Evolutionary conservation across 108 stramenopile species (phyloP), one percentile per base, ranked within the genome.

Genomic region (Stephanodiscus triporus): DNA sequence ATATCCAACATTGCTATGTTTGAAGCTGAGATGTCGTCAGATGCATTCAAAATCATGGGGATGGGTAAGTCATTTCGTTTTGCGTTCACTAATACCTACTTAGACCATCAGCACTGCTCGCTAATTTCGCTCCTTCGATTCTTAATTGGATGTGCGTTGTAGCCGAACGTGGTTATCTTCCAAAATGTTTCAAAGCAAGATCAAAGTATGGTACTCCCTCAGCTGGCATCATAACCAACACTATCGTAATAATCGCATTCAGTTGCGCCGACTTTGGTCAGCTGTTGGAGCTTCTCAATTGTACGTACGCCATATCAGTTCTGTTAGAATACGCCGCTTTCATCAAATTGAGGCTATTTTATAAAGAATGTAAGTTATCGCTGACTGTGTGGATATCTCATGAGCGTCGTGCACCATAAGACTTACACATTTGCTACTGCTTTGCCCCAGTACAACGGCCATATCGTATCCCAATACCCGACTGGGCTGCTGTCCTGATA

Each of bases 291-390:
- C 91, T 98, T 80, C 83, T 97, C 66, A 98, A 98, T 76, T 92
- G 95, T 37, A 84, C 86, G 19, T 97, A 95, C 63, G 81, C 87
- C 17, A 45, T 97, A 17, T 73, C 94, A 2, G 78, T 97, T 67
- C 50, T 97, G 29, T 75, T 97, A 70, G 97, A 98, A 71, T 97
- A 95, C 78, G 90, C 83, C 27, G 97, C 97, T 0, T 98, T 98
- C 78, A 59, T 98, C 65, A 91, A 96, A 71, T 89, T 98, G 16
- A 88, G 98, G 30, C 51, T 66, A 23, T 68, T 38, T 29, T 51
- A 51, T 9, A 82, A 72, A 36, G 81, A 82, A 29, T 61, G 80
- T 81, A 60, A 81, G 80, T 73, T 40, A 37, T 48, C 20, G 10
- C 43, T n/a, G n/a, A n/a, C 14, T 45, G 13, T 16, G 14, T 17